These are phyloP conservation scores for Tolypocladium ovalisporum DNA, from an alignment of 2,329 filamentous ascomycete species.

Conservation along the genomic window DNA sequence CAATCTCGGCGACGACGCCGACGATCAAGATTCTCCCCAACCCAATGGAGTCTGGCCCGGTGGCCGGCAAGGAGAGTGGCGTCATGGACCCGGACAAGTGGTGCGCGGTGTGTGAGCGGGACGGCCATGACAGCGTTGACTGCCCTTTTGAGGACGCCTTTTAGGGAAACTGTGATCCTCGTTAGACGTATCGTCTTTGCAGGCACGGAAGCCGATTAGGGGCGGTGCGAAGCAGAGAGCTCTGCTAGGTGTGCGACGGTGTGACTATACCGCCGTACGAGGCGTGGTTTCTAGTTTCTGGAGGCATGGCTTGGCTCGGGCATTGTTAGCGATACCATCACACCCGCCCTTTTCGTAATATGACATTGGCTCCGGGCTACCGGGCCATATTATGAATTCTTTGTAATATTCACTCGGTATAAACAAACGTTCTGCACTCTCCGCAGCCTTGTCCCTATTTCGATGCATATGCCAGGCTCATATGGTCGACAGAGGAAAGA, in stretches of 20 bases:
- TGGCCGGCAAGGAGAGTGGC: constrained; percentile 69
- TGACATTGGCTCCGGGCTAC: background rate
- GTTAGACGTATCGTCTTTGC: background rate
- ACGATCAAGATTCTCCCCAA: constrained; percentile 44
- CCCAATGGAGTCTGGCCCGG: constrained; percentile 53
- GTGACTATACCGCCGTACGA: constrained; percentile 7
- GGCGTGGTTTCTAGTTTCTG: constrained; percentile 7
- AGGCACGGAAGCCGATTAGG: background rate
- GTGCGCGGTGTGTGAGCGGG: constrained; percentile 93
- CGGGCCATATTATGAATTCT: background rate
- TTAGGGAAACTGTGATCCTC: constrained; percentile 21
- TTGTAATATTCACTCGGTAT: background rate
- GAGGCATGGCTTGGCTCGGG: constrained; percentile 16
- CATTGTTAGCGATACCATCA: constrained; percentile 24
- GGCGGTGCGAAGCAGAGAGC: background rate
- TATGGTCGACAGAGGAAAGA: too few relatives aligned
- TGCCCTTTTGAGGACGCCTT: constrained; percentile 84
- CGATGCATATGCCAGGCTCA: too few relatives aligned
- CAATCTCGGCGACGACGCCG: constrained; percentile 19
- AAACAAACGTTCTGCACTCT: background rate
- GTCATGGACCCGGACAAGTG: constrained; percentile 78
- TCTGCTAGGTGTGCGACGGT: constrained; percentile 7
- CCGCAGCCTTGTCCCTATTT: background rate
- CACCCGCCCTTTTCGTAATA: constrained; percentile 13
- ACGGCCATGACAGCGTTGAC: constrained; percentile 92